Base-by-base conservation (phyloP, 2,329 filamentous ascomycete genomes). In the Cladosporium sphaerospermum region DNA sequence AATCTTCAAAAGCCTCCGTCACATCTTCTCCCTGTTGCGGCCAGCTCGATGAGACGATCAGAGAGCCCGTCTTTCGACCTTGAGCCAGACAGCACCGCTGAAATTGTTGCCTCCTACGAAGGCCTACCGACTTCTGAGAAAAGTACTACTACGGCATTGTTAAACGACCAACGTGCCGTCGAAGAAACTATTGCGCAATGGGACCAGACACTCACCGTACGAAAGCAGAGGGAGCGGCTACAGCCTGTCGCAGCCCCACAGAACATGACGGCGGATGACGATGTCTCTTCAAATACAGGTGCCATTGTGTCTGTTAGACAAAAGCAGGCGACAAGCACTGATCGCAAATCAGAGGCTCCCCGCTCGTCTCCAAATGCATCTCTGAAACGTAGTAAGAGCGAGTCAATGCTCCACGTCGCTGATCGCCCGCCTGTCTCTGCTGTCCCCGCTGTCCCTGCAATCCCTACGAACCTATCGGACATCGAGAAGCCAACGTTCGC, bases 341-440 rank as follows among this genome's bases (percentile, higher is more conserved):
- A 7, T 28, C 7, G 2, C 23, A 28, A 7, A 28, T 28, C 23
- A 28, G 23, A 28, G 2, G 23, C 23, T 28, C 23, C 23, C 4
- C 23, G 23, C 23, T 28, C 43, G 13, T n/a, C 43, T 45, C n/a
- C 45, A 3, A 28, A 10, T 28, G 37, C 36, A 5, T 23, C 44
- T 16, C 39, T 47, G 14, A 16, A 9, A 10, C 51, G 51, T 4
- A 53, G 51, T n/a, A 36, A 28, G 10, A 53, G 44, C 36, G 50
- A 53, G n/a, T 19, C n/a, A 40, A 10, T 34, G 18, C 10, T 28
- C 43, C 13, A 7, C 10, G 11, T 13, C 32, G 43, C 43, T 34
- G 32, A n/a, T n/a, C 3, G 19, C n/a, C 16, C 32, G 13, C 9
- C 16, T 11, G 19, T 13, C 13, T 11, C 33, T 18, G 14, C 13